Evolutionary conservation across 163 green algal genomes (phyloP).

Genomic region (Prototheca cutis): DNA sequence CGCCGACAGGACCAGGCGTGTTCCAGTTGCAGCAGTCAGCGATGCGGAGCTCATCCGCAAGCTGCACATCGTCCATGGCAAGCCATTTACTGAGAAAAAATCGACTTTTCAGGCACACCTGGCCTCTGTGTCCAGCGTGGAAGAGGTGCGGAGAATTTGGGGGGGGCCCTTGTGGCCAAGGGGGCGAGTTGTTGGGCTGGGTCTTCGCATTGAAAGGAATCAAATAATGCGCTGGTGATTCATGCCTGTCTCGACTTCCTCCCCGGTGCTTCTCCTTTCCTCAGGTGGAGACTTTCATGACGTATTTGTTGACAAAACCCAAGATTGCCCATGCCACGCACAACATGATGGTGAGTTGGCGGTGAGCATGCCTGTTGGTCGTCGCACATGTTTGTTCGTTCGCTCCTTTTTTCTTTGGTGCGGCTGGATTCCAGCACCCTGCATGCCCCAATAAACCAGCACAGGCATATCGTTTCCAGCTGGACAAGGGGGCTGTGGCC

Average conservation of each 20-base stretch:
- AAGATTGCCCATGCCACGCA: constrained; percentile 80
- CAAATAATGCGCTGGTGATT: too few species aligned
- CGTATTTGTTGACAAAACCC: constrained; percentile 33
- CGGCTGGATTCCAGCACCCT: too few species aligned
- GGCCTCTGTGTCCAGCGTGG: constrained; percentile 21
- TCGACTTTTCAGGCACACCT: constrained; percentile 71
- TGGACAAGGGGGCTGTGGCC: constrained; percentile 2
- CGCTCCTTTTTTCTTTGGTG: too few species aligned
- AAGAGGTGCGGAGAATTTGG: constrained; percentile 48
- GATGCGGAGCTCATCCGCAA: neutral
- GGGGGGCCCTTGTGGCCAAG: constrained; percentile 16
- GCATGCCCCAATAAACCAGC: neutral
- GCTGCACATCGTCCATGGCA: constrained; percentile 29
- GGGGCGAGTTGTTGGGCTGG: neutral
- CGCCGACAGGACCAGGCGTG: neutral
- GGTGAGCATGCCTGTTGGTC: constrained; percentile 17
- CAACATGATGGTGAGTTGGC: constrained; percentile 72
- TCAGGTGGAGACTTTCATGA: neutral
- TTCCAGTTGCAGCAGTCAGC: neutral
- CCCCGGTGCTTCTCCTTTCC: too few species aligned
- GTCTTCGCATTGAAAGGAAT: neutral
- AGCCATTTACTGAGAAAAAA: constrained; percentile 50
- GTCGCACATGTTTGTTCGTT: too few species aligned
- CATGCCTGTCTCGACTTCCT: neutral
- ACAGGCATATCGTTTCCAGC: constrained; percentile 1